A percentile compares a stretch with the other conserved stretches of the same genome.
phyloP scores from a whole-genome alignment of 257 asterid species.

The Avicennia marina region DNA sequence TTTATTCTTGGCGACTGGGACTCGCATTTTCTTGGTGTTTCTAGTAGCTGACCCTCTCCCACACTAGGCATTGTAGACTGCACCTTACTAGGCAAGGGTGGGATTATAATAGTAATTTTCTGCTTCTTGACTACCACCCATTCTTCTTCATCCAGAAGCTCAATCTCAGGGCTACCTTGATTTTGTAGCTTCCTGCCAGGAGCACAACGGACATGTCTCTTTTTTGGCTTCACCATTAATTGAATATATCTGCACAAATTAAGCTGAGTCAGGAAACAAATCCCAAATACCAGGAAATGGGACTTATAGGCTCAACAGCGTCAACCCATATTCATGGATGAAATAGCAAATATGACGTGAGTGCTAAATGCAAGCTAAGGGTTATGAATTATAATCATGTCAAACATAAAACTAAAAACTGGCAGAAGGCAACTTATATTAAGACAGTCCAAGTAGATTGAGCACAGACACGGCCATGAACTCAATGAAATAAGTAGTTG shows the following conservation, averaged over 20 bases:
- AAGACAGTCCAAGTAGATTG: neutral
- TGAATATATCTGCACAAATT: slow-evolving; percentile 17
- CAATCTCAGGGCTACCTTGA: slow-evolving; percentile 20
- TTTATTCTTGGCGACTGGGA: slow-evolving; percentile 23
- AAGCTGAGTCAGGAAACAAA: neutral
- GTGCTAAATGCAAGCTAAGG: neutral
- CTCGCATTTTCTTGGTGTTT: slow-evolving; percentile 28
- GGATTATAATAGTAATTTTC: slow-evolving; percentile 72
- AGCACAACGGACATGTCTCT: slow-evolving; percentile 23
- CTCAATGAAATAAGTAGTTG: neutral
- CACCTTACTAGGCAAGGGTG: slow-evolving; percentile 51
- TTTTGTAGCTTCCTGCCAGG: slow-evolving; percentile 38
- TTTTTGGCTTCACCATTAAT: slow-evolving; percentile 66
- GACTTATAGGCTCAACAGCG: neutral
- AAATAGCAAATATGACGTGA: neutral
- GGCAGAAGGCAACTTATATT: neutral
- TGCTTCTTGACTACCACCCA: slow-evolving; percentile 87
- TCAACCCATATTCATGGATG: neutral
- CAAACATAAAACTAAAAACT: neutral
- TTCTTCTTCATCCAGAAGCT: slow-evolving; percentile 35
- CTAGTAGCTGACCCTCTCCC: slow-evolving; percentile 30
- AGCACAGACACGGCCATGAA: neutral
- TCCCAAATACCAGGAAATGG: neutral
- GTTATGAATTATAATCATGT: neutral
- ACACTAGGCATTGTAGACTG: slow-evolving; percentile 23